A percentile compares a stretch with the other conserved stretches of the same genome.
Conservation (phyloP, 176 grass and related monocot genomes). For the Zizania latifolia region DNA sequence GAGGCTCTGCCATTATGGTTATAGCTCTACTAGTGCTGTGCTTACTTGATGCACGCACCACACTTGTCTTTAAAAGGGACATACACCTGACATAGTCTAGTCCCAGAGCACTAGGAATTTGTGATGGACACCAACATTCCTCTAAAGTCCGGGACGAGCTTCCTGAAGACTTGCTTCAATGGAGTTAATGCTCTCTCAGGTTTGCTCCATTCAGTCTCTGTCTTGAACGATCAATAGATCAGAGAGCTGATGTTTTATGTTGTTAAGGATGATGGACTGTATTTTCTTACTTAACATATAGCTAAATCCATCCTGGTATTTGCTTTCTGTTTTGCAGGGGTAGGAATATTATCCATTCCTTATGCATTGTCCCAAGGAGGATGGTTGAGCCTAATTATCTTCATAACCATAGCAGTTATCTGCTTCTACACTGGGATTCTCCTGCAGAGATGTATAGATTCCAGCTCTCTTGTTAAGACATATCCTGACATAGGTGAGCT, state of each 20-base stretch:
- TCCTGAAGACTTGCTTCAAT: constrained; percentile 93
- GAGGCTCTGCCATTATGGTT: constrained; percentile 6
- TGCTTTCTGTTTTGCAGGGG: constrained; percentile 37
- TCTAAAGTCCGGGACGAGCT: constrained; percentile 56
- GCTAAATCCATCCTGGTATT: neutral
- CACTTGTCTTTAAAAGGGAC: constrained; percentile 51
- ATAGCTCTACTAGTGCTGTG: constrained; percentile 14
- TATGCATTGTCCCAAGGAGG: constrained; percentile 83
- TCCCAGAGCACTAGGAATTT: constrained; percentile 30
- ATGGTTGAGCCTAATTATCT: constrained; percentile 70
- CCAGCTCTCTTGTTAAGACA: constrained; percentile 59
- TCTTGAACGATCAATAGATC: constrained; percentile 12
- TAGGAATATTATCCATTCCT: constrained; percentile 75
- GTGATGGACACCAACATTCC: constrained; percentile 36
- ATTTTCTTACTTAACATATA: constrained; percentile 5
- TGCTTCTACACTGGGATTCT: constrained; percentile 84
- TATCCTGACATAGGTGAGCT: constrained; percentile 83
- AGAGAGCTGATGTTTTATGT: constrained; percentile 9
- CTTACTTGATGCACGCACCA: constrained; percentile 24
- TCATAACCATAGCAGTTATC: constrained; percentile 44
- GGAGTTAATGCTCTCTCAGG: constrained; percentile 89
- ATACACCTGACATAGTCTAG: constrained; percentile 21
- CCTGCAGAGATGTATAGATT: constrained; percentile 74
- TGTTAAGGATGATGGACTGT: neutral
- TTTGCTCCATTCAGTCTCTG: constrained; percentile 12